Base-by-base conservation (phyloP, 768 basidiomycete genomes). In the Daedaleopsis nitida region DNA sequence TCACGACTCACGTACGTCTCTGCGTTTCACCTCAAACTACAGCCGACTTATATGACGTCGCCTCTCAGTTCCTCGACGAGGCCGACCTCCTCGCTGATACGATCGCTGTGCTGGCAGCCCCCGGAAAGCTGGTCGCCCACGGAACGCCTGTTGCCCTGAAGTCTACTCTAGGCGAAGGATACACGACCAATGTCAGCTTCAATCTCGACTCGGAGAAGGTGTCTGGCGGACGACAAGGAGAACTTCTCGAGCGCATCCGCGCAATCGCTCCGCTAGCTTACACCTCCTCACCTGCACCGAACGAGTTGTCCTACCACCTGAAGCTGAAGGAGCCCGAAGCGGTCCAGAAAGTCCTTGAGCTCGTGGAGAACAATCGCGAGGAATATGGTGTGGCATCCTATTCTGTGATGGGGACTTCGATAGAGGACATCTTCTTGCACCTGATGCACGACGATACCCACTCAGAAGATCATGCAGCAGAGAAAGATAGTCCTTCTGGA, bases 341-440 rank as follows among this genome's bases (percentile, higher is more conserved):
- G 3, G 86, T 92, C 3, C 81, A 83, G 45, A 73, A 76, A 27
- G 82, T 89, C 16, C 79, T 92, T 17, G 76, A 78, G 32, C 49
- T 85, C 3, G 72, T 92, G 1, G 84, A 89, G 32, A 60, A 70
- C 0, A 77, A 85, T 38, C 75, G 74, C 39, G 65, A 57, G 9
- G 61, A 65, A 0, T 75, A 78, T 45, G 60, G 69, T 10, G 75
- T 90, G 39, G 67, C 68, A 0, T 84, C 83, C 0, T 89, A 87
- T 66, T 87, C 91, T 57, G 79, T 91, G 23, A 73, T 88, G 21
- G 86, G 88, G 11, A 87, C 90, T 0, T 84, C 89, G 9, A 87
- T 94, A 43, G 91, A 94, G 71, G 89, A 92, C 58, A 88, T 94
- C 48, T 93, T 94, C 76, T 78, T 94, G 19, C 79, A 82, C 43